Base-by-base conservation (phyloP, 371 early-diverging fungal genomes). In the Conidiobolus incongruus region DNA sequence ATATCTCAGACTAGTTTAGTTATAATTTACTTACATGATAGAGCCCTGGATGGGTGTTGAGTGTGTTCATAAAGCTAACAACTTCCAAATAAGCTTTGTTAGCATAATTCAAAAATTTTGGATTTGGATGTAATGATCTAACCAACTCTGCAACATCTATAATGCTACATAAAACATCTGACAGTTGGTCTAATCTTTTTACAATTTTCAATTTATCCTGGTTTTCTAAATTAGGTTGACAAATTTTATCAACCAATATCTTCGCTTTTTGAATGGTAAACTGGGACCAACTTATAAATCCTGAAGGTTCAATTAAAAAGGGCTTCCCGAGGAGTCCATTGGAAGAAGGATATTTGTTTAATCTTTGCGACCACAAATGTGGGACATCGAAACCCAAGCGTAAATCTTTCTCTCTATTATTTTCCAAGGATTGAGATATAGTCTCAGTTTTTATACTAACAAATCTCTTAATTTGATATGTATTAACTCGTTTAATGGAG, bases 141-240 rank as follows among this genome's bases (percentile, higher is more conserved):
- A 91, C 62, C 17, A 96, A 72, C 56, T 96, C 96, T 0, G 86
- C 79, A 35, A 78, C 66, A 50, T 96, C 96, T 54, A 93, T 79
- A 0, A 92, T 79, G 36, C 70, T 68, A 45, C 95, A 94, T 15
- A 94, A 58, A 0, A 76, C 66, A 54, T 94, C 91, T 23, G 83
- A 82, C n/a, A 93, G 60, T 38, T 75, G 59, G 53, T 95, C 95
- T 34, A 93, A 65, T 33, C 78, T 60, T 48, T 82, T 82, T 38
- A 90, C 75, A 10, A 41, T 41, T 5, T 30, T 19, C 4, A 41
- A 10, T 29, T 11, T 20, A 20, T 41, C 41, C 31, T 28, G n/a
- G n/a, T n/a, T 15, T 15, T 41, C 41, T 7, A 7, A 28, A 11
- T 41, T 30, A 10, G 20, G 4, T 8, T 30, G 12, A 13, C 12